Conservation (phyloP, 108 stramenopile genomes). For the Stephanodiscus triporus region DNA sequence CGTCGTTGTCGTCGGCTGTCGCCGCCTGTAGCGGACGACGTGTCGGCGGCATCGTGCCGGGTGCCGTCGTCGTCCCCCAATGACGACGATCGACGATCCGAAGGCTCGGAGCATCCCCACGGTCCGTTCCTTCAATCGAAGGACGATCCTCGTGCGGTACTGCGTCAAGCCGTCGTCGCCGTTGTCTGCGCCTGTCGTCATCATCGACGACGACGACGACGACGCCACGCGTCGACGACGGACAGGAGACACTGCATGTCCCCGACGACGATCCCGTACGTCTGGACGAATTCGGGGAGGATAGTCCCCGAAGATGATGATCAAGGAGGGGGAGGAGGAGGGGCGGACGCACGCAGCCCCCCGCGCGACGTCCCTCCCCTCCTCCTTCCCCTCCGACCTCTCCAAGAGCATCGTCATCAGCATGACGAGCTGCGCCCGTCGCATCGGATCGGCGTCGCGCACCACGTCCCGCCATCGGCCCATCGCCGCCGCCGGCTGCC, state of each 20-base stretch:
- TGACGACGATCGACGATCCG: slow-evolving; percentile 20
- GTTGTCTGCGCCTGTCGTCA: neutral
- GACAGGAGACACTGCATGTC: slow-evolving; percentile 73
- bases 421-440: slow-evolving; percentile 33
- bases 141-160: neutral
- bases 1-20: neutral
- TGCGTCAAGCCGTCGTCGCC: too few species aligned
- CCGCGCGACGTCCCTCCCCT: slow-evolving; percentile 1
- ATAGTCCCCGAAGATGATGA: slow-evolving; percentile 6
- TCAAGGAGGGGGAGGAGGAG: too few species aligned
- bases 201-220: too few species aligned
- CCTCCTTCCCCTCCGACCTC: too few species aligned
- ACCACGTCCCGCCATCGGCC: neutral
- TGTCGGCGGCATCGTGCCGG: neutral
- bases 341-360: neutral
- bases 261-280: slow-evolving; percentile 61
- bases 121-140: slow-evolving; percentile 26
- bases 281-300: slow-evolving; percentile 62
- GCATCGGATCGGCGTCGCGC: neutral
- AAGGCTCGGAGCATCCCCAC: slow-evolving; percentile 22
- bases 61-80: too few species aligned
- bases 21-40: neutral
- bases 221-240: too few species aligned
- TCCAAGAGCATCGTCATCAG: slow-evolving; percentile 26
- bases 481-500: neutral